Evolutionary conservation across 176 grass and related monocot genomes (phyloP).

Genomic region (Cenchrus purpureus): DNA sequence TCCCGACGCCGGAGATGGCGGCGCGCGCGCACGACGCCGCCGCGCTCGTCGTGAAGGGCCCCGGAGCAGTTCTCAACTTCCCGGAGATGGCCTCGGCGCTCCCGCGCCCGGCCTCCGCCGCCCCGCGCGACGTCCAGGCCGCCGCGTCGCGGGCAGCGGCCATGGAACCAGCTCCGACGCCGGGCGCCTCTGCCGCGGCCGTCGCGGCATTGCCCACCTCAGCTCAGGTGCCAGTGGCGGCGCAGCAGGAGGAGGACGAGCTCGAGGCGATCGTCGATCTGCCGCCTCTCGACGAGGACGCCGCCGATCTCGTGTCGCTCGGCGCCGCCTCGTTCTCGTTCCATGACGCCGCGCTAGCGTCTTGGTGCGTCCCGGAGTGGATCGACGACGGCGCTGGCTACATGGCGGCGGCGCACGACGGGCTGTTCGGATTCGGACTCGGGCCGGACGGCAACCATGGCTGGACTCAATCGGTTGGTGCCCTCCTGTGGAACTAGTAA

Average conservation of each 20-base stretch:
- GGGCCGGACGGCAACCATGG: conserved; percentile 33
- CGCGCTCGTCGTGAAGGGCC: conserved; percentile 68
- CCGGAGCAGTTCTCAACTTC: conserved; percentile 73
- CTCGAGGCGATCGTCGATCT: conserved; percentile 30
- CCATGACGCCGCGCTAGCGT: not conserved
- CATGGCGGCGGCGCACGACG: conserved; percentile 1
- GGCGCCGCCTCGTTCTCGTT: conserved; percentile 4
- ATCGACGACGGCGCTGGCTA: conserved; percentile 4
- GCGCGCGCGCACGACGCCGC: conserved; percentile 84
- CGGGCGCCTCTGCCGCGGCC: not conserved
- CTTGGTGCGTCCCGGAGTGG: conserved; percentile 37
- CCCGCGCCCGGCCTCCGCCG: conserved; percentile 58
- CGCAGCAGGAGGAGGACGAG: not conserved
- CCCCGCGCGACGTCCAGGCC: conserved; percentile 68
- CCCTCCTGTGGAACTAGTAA: conserved; percentile 65
- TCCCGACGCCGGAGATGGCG: conserved; percentile 79
- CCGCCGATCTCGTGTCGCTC: conserved; percentile 36
- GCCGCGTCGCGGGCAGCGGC: conserved; percentile 59
- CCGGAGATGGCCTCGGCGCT: conserved; percentile 55
- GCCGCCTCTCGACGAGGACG: conserved; percentile 19
- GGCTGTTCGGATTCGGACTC: conserved; percentile 46
- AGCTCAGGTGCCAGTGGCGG: not conserved
- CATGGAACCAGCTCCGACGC: conserved; percentile 33
- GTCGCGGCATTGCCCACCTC: not conserved
- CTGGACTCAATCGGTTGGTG: conserved; percentile 47